These are phyloP conservation scores for Tremella yokohamensis DNA, from an alignment of 768 basidiomycete species.

Conservation along the genomic window DNA sequence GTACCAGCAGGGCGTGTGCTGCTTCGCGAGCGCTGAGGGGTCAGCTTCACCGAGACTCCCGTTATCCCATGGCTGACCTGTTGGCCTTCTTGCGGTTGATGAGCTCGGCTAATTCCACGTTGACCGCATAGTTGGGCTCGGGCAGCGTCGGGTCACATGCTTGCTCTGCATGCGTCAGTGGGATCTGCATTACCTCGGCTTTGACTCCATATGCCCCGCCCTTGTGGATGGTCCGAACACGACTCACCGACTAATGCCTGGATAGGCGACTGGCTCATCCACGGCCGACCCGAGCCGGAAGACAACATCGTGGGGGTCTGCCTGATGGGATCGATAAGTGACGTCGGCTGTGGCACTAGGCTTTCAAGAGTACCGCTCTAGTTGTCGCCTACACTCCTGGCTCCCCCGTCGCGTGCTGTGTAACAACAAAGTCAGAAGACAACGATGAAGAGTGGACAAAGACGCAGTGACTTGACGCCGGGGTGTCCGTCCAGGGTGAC, in stretches of 20 bases:
- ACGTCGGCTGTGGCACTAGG: too few species aligned
- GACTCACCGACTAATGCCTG: slow-evolving; percentile 49
- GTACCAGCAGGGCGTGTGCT: slow-evolving; percentile 73
- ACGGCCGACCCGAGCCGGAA: slow-evolving; percentile 32
- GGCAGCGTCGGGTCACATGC: slow-evolving; percentile 80
- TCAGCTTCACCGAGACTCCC: slow-evolving; percentile 4
- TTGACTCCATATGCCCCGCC: not conserved
- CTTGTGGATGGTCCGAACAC: not conserved
- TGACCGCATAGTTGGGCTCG: slow-evolving; percentile 86
- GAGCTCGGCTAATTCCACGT: slow-evolving; percentile 89
- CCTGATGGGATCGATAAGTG: too few species aligned
- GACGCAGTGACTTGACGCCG: not conserved
- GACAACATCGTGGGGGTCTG: slow-evolving; percentile 11
- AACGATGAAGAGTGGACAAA: not conserved
- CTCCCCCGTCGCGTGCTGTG: not conserved
- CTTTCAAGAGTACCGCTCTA: not conserved
- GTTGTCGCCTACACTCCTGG: not conserved
- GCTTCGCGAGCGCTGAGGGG: slow-evolving; percentile 80
- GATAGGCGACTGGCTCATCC: slow-evolving; percentile 44
- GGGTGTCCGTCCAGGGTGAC: not conserved
- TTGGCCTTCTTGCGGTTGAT: slow-evolving; percentile 96
- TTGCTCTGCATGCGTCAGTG: slow-evolving; percentile 53
- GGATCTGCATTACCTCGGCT: not conserved
- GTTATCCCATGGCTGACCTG: slow-evolving; percentile 69
- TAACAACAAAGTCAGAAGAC: not conserved